These are phyloP conservation scores for Aschersonia sp. DNA, from an alignment of 2,329 filamentous ascomycete species.

Conservation along the genomic window DNA sequence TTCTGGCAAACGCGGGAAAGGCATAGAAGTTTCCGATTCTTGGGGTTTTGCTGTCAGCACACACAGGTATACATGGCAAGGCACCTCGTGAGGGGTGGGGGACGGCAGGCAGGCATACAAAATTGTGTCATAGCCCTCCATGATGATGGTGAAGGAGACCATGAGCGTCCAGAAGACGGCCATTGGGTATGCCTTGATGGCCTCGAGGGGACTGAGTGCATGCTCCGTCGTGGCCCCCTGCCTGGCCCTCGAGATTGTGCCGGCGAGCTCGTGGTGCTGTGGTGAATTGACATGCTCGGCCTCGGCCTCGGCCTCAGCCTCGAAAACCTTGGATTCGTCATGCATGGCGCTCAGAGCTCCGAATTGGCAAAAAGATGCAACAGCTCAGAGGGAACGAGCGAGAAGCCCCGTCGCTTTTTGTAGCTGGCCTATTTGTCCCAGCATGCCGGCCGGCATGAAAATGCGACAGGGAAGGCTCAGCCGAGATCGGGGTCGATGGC, in stretches of 20 bases:
- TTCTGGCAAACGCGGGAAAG: slow-evolving; percentile 8
- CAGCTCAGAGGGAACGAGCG: no score
- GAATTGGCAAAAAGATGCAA: no score
- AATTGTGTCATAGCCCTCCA: slow-evolving; percentile 26
- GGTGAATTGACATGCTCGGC: not conserved
- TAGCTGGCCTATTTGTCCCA: no score
- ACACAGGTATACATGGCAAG: not conserved
- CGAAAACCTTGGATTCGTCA: not conserved
- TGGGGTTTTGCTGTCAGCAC: not conserved
- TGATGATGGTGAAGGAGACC: slow-evolving; percentile 23
- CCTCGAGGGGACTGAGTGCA: slow-evolving; percentile 11
- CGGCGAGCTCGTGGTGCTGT: not conserved
- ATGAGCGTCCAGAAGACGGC: slow-evolving; percentile 22
- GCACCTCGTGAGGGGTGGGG: not conserved
- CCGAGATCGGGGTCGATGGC: no score
- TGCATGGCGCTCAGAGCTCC: not conserved
- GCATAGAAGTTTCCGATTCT: slow-evolving; percentile 1
- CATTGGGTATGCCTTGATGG: slow-evolving; percentile 17
- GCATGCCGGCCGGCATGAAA: no score
- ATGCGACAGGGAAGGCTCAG: no score
- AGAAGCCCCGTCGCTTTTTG: no score
- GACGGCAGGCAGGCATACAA: slow-evolving; percentile 8
- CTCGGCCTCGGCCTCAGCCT: not conserved
- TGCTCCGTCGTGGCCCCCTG: slow-evolving; percentile 8
- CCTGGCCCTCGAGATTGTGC: not conserved